Conservation (phyloP, 1,284 basidiomycete genomes). For the Sporisorium scitamineum region DNA sequence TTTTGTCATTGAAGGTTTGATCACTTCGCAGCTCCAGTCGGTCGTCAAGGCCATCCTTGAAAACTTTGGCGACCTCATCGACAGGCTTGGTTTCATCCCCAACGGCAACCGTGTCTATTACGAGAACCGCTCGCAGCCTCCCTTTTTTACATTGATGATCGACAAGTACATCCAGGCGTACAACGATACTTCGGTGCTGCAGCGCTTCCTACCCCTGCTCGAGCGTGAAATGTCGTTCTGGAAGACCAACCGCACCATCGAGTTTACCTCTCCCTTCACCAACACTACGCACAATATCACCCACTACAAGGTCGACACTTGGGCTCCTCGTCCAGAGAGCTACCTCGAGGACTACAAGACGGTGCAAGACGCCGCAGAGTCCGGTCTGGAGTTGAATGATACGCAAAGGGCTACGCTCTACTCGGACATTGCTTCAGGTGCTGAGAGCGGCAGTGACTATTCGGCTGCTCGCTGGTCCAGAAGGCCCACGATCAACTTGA, state of each 20-base stretch:
- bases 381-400: conserved; percentile 72
- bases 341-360: conserved; percentile 79
- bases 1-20: conserved; percentile 75
- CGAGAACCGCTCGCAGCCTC: conserved; percentile 88
- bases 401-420: conserved; percentile 79
- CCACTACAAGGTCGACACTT: conserved; percentile 78
- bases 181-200: conserved; percentile 76
- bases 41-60: conserved; percentile 76
- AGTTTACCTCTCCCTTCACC: conserved; percentile 81
- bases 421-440: conserved; percentile 85
- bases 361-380: conserved; percentile 73
- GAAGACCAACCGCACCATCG: conserved; percentile 79
- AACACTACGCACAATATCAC: conserved; percentile 77
- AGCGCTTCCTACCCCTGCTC: conserved; percentile 76
- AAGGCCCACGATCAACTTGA: conserved; percentile 71
- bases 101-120: conserved; percentile 88
- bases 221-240: conserved; percentile 87
- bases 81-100: conserved; percentile 91
- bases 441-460: conserved; percentile 77
- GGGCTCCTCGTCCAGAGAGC: conserved; percentile 85
- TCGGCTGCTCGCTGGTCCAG: conserved; percentile 72
- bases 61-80: conserved; percentile 82
- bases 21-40: conserved; percentile 80
- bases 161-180: conserved; percentile 75
- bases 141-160: conserved; percentile 78